phyloP scores from a whole-genome alignment of 257 asterid species.

The Coffea eugenioides region DNA sequence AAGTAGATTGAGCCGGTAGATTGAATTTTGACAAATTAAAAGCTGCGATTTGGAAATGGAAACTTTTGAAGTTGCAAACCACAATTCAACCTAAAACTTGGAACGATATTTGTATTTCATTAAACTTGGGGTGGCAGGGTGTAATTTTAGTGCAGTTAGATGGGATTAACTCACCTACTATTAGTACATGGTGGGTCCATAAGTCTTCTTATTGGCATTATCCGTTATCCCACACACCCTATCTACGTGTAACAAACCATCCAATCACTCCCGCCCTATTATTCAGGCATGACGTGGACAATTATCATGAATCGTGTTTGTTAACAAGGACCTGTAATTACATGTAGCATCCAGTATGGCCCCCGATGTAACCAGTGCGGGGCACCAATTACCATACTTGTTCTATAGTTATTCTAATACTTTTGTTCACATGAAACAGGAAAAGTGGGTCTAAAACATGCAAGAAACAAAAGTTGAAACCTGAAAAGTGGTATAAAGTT shows the following conservation, averaged over 20 bases:
- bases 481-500: too few relatives aligned
- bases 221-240: neutral
- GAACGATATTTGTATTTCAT: neutral
- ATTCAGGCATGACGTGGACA: neutral
- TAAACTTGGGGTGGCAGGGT: neutral
- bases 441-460: too few relatives aligned
- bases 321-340: too few relatives aligned
- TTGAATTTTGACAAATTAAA: too few relatives aligned
- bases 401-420: too few relatives aligned
- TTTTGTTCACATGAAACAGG: too few relatives aligned
- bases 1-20: too few relatives aligned
- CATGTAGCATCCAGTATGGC: too few relatives aligned
- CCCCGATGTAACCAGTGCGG: too few relatives aligned
- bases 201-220: neutral
- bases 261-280: neutral
- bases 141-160: neutral
- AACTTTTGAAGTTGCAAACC: neutral
- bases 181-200: conserved; percentile 1
- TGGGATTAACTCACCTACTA: neutral
- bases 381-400: too few relatives aligned
- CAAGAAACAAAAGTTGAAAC: too few relatives aligned
- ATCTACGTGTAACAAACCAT: neutral
- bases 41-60: neutral
- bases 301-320: neutral
- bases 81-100: neutral